Base-by-base conservation (phyloP, 257 asterid genomes). In the Solanum tarijense region DNA sequence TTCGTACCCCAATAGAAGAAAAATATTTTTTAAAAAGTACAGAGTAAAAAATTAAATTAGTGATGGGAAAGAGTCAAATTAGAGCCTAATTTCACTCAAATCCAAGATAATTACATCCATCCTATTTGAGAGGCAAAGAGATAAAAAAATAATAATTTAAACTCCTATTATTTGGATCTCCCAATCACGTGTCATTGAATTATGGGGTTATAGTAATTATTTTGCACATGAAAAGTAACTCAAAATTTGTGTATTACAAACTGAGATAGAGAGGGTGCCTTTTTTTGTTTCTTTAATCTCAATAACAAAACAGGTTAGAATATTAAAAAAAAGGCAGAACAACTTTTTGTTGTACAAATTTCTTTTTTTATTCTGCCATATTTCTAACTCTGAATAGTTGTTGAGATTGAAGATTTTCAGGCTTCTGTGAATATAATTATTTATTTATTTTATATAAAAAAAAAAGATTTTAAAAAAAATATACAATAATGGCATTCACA, bases 111-210 rank as follows among this genome's bases (percentile, higher is more conserved):
- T 71, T 86, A 84, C 89, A 87, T 86, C 88, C 92, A 90, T 87
- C 79, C 78, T 85, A 89, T 46, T 39, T 71, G 81, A 36, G 58
- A 83, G 82, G 88, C 41, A 84, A 86, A 87, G 75, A 87, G 88
- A 88, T 89, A 91, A 55, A 55, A 55, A 89, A 3, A 14, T 1
- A 2, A 10, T 10, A 62, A 62, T 55, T 90, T 83, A 29, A 46
- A 72, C 84, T 92, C 93, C 92, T 21, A 87, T 88, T 86, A 84
- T 38, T 90, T 87, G 94, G 94, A 92, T 92, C 91, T 93, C 71
- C 94, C 96, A 92, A 89, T 90, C 94, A 93, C 93, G 93, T 92
- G 96, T 92, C 90, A 60, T 69, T 6, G 10, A 25, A 62, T 82
- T 34, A 84, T 88, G 87, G 83, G 89, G 35, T 85, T 83, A 76